These are phyloP conservation scores for Phlebopus sp. DNA, from an alignment of 1,284 basidiomycete species.

Conservation along the genomic window DNA sequence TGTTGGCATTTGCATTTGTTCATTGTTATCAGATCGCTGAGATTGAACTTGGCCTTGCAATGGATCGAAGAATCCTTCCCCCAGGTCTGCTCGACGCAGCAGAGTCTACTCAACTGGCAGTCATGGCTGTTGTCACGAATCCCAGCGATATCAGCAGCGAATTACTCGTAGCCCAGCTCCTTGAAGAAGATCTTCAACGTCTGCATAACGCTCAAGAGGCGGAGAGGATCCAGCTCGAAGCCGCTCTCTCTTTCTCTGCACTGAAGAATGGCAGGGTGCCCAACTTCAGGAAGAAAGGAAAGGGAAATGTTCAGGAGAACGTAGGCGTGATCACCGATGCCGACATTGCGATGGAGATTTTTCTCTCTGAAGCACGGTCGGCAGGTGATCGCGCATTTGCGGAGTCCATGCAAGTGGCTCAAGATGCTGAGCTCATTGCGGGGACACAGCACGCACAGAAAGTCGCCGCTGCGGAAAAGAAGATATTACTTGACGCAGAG, in stretches of 20 bases:
- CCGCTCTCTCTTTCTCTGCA: constrained; percentile 25
- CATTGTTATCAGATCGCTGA: too few species aligned
- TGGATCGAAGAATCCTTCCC: too few species aligned
- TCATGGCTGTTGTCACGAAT: not conserved
- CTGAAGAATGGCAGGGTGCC: constrained; percentile 11
- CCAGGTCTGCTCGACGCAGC: too few species aligned
- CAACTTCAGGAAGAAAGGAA: constrained; percentile 14
- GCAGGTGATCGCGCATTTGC: constrained; percentile 36
- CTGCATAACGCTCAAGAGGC: constrained; percentile 30
- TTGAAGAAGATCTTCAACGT: constrained; percentile 33
- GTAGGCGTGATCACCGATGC: constrained; percentile 17
- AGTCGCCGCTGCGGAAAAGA: constrained; percentile 40
- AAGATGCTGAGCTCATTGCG: constrained; percentile 23
- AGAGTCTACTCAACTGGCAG: not conserved
- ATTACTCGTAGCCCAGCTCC: constrained; percentile 36
- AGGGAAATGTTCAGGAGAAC: not conserved
- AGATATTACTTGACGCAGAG: constrained; percentile 36
- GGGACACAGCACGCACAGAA: constrained; percentile 36
- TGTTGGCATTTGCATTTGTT: too few species aligned
- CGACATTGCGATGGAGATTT: constrained; percentile 31
- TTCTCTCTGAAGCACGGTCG: constrained; percentile 29
- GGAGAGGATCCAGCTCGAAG: constrained; percentile 34
- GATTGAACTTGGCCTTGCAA: too few species aligned
- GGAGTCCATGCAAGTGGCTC: constrained; percentile 32
- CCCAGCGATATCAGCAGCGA: constrained; percentile 18